phyloP scores from a whole-genome alignment of 2,329 filamentous ascomycete species.

The Meredithiella fracta region DNA sequence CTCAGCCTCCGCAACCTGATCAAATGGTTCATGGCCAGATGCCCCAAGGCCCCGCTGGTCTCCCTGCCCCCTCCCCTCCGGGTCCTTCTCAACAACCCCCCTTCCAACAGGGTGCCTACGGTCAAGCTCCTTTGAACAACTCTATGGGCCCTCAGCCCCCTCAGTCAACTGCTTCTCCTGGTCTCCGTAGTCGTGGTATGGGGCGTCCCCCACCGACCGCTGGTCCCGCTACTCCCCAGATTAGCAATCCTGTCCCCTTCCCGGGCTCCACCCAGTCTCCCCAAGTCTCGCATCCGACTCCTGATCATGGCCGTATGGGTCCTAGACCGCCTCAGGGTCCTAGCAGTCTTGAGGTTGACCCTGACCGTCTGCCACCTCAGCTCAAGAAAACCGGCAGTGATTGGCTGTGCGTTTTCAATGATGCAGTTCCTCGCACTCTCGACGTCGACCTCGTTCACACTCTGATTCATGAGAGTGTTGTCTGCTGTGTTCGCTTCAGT shows the following conservation, averaged over 20 bases:
- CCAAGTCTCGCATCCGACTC: slow-evolving; percentile 71
- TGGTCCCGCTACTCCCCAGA: slow-evolving; percentile 70
- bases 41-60: slow-evolving; percentile 25
- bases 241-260: slow-evolving; percentile 75
- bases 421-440: slow-evolving; percentile 68
- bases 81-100: slow-evolving; percentile 55
- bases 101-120: slow-evolving; percentile 59
- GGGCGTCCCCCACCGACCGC: slow-evolving; percentile 47
- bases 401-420: slow-evolving; percentile 97
- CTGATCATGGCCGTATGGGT: slow-evolving; percentile 42
- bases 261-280: slow-evolving; percentile 69
- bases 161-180: slow-evolving; percentile 72
- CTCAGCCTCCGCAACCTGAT: slow-evolving; percentile 58
- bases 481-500: slow-evolving; percentile 96
- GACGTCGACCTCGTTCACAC: slow-evolving; percentile 93
- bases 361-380: slow-evolving; percentile 67
- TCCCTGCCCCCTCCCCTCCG: slow-evolving; percentile 40
- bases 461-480: slow-evolving; percentile 83
- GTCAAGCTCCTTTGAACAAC: slow-evolving; percentile 39
- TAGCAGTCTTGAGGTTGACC: slow-evolving; percentile 51
- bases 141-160: slow-evolving; percentile 73
- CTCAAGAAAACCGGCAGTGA: slow-evolving; percentile 80
- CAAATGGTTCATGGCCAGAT: slow-evolving; percentile 37
- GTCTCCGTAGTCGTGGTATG: slow-evolving; percentile 50
- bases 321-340: slow-evolving; percentile 23